Base-by-base conservation (phyloP, 179 eudicot species). In the Beta lomatogona region DNA sequence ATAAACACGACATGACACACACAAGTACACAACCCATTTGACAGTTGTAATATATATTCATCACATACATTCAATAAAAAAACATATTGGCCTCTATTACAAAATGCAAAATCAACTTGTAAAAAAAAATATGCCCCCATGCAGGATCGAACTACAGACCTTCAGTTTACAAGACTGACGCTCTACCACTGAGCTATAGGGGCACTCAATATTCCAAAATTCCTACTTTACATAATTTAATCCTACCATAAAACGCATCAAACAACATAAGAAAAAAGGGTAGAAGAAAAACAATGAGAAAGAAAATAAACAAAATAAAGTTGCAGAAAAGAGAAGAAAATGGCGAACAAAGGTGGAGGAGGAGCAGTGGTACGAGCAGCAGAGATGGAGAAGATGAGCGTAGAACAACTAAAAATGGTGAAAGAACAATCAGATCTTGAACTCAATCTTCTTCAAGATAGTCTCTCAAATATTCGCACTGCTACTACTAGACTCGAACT, bases 61-160 rank as follows among this genome's bases (percentile, higher is more conserved):
- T 36, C 3, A 36, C 2, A 36, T 36, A 36, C 41, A 36, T 36
- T 36, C 41, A 36, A 36, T 36, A 36, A 36, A 36, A 36, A 2
- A 36, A 36, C 41, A 36, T 36, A 36, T 36, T 36, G 41, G 2
- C 41, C 41, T 36, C 3, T 36, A 36, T 3, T 2, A 1, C 4
- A 36, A 36, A 36, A 36, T 2, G 1, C 2, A 1, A 36, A 36
- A 36, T 36, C 41, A 36, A 1, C 15, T 0, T 54, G 18, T 58
- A 1, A 3, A 44, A 68, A 41, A 57, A n/a, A 6, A 1, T 0
- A 53, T 92, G 98, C 98, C 98, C 93, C 86, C 94, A 94, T 84
- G 97, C 98, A 89, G 97, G 98, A 92, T 94, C 94, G 93, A 94
- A 91, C 97, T 91, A 88, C 98, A 87, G 94, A 91, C 98, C 98